These are phyloP conservation scores for Exophiala aquamarina DNA, from an alignment of 2,329 filamentous ascomycete genomes.

Conservation along the genomic window DNA sequence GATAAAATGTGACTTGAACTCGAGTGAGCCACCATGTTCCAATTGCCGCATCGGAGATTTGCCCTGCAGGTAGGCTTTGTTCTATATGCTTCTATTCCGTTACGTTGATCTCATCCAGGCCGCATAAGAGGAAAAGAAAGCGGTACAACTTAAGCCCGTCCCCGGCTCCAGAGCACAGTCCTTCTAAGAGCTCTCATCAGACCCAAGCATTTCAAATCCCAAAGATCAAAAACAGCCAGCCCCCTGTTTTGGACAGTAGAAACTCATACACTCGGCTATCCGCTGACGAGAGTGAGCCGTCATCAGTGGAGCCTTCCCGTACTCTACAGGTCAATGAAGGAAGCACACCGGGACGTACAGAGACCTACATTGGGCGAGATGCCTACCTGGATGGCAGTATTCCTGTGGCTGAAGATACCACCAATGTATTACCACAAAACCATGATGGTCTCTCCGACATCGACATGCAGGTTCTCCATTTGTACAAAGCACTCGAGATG, in stretches of 20 bases:
- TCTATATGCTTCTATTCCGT: neutral
- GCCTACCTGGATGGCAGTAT: conserved; percentile 3
- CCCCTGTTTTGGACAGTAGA: neutral
- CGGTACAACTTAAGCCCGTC: conserved; percentile 2
- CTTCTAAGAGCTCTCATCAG: neutral
- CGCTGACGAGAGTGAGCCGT: neutral
- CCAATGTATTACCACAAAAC: neutral
- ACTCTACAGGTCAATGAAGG: neutral
- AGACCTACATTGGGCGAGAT: conserved; percentile 2
- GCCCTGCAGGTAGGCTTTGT: neutral
- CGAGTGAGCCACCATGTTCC: neutral
- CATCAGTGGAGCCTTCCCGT: neutral
- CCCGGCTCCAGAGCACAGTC: neutral
- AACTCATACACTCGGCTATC: neutral
- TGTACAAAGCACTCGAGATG: conserved; percentile 14
- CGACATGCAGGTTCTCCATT: conserved; percentile 1
- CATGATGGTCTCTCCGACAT: neutral
- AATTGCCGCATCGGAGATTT: conserved; percentile 1
- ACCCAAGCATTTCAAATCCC: neutral
- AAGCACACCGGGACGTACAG: neutral
- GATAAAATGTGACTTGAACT: conserved; percentile 1
- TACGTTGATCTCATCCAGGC: neutral
- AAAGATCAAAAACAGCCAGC: neutral
- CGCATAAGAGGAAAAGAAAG: conserved; percentile 1
- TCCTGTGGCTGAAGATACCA: neutral